Percentiles rank a stretch among this genome's conserved stretches.
These are phyloP conservation scores for Dioscorea dumetorum DNA, from an alignment of 106 monocot species.

Conservation along the genomic window DNA sequence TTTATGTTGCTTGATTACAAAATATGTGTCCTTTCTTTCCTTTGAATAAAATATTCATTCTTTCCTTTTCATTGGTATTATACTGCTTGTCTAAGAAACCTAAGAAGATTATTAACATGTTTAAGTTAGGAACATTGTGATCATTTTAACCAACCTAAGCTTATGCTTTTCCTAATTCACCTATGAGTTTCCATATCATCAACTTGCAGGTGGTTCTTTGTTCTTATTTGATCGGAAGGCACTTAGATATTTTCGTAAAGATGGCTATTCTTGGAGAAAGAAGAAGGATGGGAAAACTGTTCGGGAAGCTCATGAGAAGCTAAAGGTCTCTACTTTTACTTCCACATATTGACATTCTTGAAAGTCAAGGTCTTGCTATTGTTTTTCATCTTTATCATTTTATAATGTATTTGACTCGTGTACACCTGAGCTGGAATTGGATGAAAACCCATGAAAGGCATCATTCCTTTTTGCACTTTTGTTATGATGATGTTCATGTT, in stretches of 20 bases:
- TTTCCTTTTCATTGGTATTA: background rate
- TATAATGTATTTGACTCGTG: too few species aligned
- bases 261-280: slow-evolving; percentile 65
- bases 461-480: too few species aligned
- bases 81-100: background rate
- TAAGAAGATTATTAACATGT: background rate
- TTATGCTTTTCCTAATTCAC: background rate
- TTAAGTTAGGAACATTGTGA: background rate
- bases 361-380: background rate
- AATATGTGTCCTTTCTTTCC: background rate
- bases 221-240: slow-evolving; percentile 63
- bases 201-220: slow-evolving; percentile 45
- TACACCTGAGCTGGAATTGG: too few species aligned
- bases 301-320: slow-evolving; percentile 68
- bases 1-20: background rate
- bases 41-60: too few species aligned
- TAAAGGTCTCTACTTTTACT: slow-evolving; percentile 31
- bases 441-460: too few species aligned
- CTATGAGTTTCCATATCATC: slow-evolving; percentile 5
- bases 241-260: slow-evolving; percentile 62
- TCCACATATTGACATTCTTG: background rate
- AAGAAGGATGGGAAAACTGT: slow-evolving; percentile 76
- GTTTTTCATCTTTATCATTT: background rate
- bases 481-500: too few species aligned
- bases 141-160: background rate